Evolutionary conservation across 305 asterid genomes (phyloP).

Genomic region (Solanum aculeatissimum): DNA sequence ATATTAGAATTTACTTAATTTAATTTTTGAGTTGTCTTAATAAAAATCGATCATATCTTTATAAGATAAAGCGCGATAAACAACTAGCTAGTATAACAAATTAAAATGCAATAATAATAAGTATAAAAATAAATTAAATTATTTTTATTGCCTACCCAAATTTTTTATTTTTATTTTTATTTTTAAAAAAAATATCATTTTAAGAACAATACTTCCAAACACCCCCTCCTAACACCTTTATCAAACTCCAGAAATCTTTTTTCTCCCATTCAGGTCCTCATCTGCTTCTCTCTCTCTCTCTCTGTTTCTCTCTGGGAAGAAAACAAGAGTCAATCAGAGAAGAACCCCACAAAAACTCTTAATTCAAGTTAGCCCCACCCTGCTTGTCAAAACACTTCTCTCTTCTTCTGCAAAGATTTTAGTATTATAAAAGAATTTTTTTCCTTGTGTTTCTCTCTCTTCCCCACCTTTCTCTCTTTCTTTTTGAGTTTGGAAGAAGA

Average conservation of each 20-base stretch:
- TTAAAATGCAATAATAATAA: background rate
- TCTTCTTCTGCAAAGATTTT: background rate
- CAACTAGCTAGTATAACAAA: too few relatives aligned
- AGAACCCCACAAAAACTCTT: conserved; percentile 25
- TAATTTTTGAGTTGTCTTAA: too few relatives aligned
- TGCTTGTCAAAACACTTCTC: background rate
- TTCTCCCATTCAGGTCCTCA: background rate
- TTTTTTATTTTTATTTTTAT: background rate
- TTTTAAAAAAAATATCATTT: background rate
- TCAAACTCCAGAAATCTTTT: background rate
- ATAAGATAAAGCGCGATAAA: too few relatives aligned
- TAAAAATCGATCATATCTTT: too few relatives aligned
- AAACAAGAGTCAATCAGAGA: conserved; percentile 35
- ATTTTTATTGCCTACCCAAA: background rate
- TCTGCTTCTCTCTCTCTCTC: background rate
- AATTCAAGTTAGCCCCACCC: conserved; percentile 24
- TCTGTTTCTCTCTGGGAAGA: background rate
- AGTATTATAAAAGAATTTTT: background rate
- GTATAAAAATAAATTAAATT: background rate
- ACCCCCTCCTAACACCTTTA: background rate
- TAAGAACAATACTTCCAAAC: background rate
- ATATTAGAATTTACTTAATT: too few relatives aligned
- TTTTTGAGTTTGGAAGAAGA: conserved; percentile 2
- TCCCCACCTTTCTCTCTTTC: conserved; percentile 5
- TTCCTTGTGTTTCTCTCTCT: background rate